Evolutionary conservation across 2,329 filamentous ascomycete genomes (phyloP), one percentile per base, ranked within the genome.

Genomic region (Passalora sequoiae): DNA sequence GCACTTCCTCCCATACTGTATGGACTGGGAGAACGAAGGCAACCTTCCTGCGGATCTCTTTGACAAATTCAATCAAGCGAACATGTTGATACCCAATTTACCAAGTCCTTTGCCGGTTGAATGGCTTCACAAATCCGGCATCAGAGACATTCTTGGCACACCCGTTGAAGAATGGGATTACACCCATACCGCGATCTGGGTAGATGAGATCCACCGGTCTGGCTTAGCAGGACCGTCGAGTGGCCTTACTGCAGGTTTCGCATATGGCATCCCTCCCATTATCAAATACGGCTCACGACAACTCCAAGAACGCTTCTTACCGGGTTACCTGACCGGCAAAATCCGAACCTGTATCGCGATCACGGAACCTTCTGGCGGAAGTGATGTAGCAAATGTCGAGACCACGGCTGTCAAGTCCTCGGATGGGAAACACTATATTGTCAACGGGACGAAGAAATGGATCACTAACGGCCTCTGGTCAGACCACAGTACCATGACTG

Each of bases 371-470:
- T 77, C 76, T 37, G 83, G 82, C 0, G 84, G 84, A 0, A 81
- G 76, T 40, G 84, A 88, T 59, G 84, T 88, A 1, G 81, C 82
- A 6, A 83, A 82, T 57, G 83, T 88, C 50, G 73, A 74, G 2
- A 87, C 83, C 0, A 84, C 78, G 0, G 84, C 84, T 3, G 69
- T 63, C 6, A 81, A 80, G 61, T 75, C 71, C 3, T 59, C 70
- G 0, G 78, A 83, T 57, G 83, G 83, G 6, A 80, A 78, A 59
- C 66, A 77, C 56, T 88, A 84, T 59, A 72, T 87, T 32, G 66
- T 88, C 31, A 87, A 85, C 47, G 84, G 84, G 9, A 72, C 75
- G 1, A 87, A 88, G 74, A 88, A 88, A 67, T 88, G 84, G 83
- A 84, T 85, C 58, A 84, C 81, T 0, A 84, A 84, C 56, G 83